These are phyloP conservation scores for Peniophora sp. DNA, from an alignment of 1,284 basidiomycete species.

Conservation along the genomic window DNA sequence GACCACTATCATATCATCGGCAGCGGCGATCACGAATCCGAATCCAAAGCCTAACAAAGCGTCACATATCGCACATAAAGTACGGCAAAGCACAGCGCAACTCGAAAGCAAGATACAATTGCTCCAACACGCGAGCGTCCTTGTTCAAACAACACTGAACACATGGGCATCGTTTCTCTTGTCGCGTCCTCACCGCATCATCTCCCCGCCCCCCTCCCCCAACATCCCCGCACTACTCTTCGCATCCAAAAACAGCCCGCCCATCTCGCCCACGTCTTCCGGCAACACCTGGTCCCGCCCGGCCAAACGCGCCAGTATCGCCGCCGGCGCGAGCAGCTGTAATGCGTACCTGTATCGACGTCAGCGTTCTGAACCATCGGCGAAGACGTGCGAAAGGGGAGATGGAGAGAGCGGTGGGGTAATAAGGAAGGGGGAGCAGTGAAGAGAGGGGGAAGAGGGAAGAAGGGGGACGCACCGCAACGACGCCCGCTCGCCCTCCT, in stretches of 20 bases:
- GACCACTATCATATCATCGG: too few species aligned
- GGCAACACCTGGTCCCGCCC: conserved; percentile 78
- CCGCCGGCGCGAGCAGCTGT: conserved; percentile 87
- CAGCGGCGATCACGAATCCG: too few species aligned
- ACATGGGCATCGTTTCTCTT: too few species aligned
- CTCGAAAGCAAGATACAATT: too few species aligned
- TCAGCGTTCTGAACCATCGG: conserved; percentile 2
- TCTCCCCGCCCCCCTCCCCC: conserved; percentile 9
- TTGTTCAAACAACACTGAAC: too few species aligned
- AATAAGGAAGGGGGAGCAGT: too few species aligned
- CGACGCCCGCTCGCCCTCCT: conserved; percentile 79
- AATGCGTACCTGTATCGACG: conserved; percentile 67
- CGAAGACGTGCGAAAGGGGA: background rate
- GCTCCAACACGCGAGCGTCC: too few species aligned
- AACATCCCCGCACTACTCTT: conserved; percentile 69
- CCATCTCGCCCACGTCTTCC: conserved; percentile 89
- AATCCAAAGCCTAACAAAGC: too few species aligned
- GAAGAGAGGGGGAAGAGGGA: too few species aligned
- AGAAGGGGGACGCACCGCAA: conserved; percentile 58
- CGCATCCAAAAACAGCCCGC: conserved; percentile 91
- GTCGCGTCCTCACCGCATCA: too few species aligned
- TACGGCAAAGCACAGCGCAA: too few species aligned
- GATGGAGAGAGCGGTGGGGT: background rate
- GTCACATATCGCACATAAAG: too few species aligned
- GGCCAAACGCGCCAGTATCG: conserved; percentile 75